Evolutionary conservation across 208 protist genomes (phyloP), one percentile per base, ranked within the genome.

Genomic region (Endotrypanum monterogeii): DNA sequence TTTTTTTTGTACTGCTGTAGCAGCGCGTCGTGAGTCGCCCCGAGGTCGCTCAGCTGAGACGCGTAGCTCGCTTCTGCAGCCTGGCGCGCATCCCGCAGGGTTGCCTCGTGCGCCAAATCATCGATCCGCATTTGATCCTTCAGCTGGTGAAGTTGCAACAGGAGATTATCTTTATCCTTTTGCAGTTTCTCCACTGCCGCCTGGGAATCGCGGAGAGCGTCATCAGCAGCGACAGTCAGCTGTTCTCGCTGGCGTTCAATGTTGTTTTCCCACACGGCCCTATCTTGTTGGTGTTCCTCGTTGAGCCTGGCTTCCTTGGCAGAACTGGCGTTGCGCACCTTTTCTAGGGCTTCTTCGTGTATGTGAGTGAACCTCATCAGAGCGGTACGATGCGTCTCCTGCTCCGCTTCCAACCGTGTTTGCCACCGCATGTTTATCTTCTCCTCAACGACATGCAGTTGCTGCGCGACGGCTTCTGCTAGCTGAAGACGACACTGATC

Each of bases 401-500:
- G 75, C 80, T 88, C 83, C 51, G 69, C 72, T 25, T 63, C 76
- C 30, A 76, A 37, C 44, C 65, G 68, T 6, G 28, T 7, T 25
- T 82, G 78, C 85, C 84, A 90, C 37, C 75, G 63, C 20, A 54
- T 50, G 46, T 86, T 83, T 32, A 75, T 61, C 32, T 79, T 30
- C 44, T 51, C 76, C 72, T 73, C 63, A 16, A 51, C 74, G 25
- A 20, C 54, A 23, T 63, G 73, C 78, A 69, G 37, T 70, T 74
- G 35, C 66, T 71, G 67, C 18, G 50, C 70, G 18, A 74, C 69
- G 28, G 51, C 56, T 35, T 72, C 68, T 35, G 73, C 54, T 5
- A 46, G 37, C 28, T 61, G 61, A 30, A 66, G 3, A 25, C 25
- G 37, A 2, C 35, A 50, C 23, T 81, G 54, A n/a, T 35, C 60